Base-by-base conservation (phyloP, 176 grass and related monocot species). In the Carex cristatella region DNA sequence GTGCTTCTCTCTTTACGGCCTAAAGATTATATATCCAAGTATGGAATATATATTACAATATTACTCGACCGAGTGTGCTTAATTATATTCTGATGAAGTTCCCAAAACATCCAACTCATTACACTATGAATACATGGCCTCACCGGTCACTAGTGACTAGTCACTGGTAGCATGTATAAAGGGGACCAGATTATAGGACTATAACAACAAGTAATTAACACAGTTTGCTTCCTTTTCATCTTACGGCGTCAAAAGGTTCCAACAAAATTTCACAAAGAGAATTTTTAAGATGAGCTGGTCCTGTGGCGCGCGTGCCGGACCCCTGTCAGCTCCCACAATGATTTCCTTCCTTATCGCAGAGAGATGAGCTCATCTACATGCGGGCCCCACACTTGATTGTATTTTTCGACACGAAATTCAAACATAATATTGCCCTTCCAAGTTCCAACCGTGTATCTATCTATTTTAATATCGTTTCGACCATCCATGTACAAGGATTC, bases 321-420 rank as follows among this genome's bases (percentile, higher is more conserved):
- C 63, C 42, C 59, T 83, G 80, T 83, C 80, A 83, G 80, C 54
- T 62, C 33, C 11, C 33, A 83, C 80, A 82, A 82, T 83, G 16
- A 83, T 83, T 68, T 66, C 18, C 37, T 83, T 48, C 14, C 62
- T 13, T 49, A 2, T 53, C 18, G 60, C 61, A 82, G 61, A 82
- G 63, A 82, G 63, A 49, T 30, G 16, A 65, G 61, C 80, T 83
- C 80, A 83, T 83, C 8, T 62, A 16, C 18, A 16, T 7, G 7
- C 0, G 61, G 69, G 72, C 2, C 46, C 73, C 42, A 51, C 48
- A 5, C 12, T 78, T 56, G 9, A 48, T 77, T 77, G 46, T 69
- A 13, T 69, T 69, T 69, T 38, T 37, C 23, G 4, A 60, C 57
- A 18, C 57, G 14, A 15, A 60, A 15, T 60, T 60, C 57, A 60